phyloP scores from a whole-genome alignment of 768 basidiomycete genomes.

The Pulveroboletus sp. region DNA sequence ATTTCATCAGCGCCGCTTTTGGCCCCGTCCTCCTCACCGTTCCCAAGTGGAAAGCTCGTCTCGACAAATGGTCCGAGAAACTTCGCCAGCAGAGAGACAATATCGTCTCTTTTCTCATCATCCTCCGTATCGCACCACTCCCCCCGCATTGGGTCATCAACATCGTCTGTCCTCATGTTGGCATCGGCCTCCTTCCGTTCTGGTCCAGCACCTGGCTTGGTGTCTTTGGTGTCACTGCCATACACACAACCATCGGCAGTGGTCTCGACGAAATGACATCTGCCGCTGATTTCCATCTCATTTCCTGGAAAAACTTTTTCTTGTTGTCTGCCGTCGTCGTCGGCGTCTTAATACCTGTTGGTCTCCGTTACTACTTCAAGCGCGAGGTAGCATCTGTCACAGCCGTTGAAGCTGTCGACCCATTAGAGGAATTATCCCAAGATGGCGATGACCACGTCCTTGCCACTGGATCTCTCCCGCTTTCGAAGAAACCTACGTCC shows the following conservation, averaged over 20 bases:
- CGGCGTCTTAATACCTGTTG: slow-evolving; percentile 92
- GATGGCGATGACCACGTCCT: slow-evolving; percentile 47
- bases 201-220: slow-evolving; percentile 90
- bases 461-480: slow-evolving; percentile 50
- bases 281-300: slow-evolving; percentile 86
- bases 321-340: slow-evolving; percentile 79
- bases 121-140: slow-evolving; percentile 90
- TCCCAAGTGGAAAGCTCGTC: slow-evolving; percentile 75
- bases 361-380: slow-evolving; percentile 77
- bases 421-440: slow-evolving; percentile 31
- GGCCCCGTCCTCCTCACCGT: slow-evolving; percentile 88
- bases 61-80: slow-evolving; percentile 79
- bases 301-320: slow-evolving; percentile 89
- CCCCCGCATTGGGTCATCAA: slow-evolving; percentile 98
- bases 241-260: slow-evolving; percentile 92
- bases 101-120: slow-evolving; percentile 86
- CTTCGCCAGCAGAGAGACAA: slow-evolving; percentile 77
- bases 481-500: slow-evolving; percentile 38
- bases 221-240: slow-evolving; percentile 85
- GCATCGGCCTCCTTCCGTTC: slow-evolving; percentile 79
- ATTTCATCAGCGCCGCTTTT: slow-evolving; percentile 85
- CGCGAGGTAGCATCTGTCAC: slow-evolving; percentile 46
- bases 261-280: slow-evolving; percentile 95
- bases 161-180: slow-evolving; percentile 86
- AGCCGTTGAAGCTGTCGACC: slow-evolving; percentile 32